Percentiles rank a stretch among this genome's conserved stretches.
Evolutionary conservation across 441 rosid genomes (phyloP).

Genomic region (Populus hybrid): DNA sequence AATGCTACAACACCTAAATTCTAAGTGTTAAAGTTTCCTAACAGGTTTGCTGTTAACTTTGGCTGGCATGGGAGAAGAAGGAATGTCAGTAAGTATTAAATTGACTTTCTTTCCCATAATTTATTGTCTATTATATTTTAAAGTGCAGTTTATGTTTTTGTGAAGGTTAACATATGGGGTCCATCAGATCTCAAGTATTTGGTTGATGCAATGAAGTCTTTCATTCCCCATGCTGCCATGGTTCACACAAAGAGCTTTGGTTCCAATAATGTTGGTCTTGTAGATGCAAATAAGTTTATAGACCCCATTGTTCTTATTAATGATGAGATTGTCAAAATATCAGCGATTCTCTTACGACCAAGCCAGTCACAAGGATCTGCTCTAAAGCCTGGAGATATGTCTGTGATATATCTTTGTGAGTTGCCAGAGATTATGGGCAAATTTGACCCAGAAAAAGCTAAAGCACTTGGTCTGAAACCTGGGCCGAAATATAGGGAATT

Average conservation of each 20-base stretch:
- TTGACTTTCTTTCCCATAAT: slow-evolving; percentile 5
- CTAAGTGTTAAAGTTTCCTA: slow-evolving; percentile 14
- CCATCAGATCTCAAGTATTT: slow-evolving; percentile 85
- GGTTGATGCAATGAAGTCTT: slow-evolving; percentile 88
- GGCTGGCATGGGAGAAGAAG: slow-evolving; percentile 75
- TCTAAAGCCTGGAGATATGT: slow-evolving; percentile 65
- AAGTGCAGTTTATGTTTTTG: slow-evolving; percentile 17
- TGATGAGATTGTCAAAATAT: slow-evolving; percentile 83
- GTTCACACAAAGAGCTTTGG: slow-evolving; percentile 86
- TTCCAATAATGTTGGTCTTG: slow-evolving; percentile 35
- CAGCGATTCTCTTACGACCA: slow-evolving; percentile 67
- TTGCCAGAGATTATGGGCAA: slow-evolving; percentile 79
- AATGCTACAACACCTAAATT: slow-evolving; percentile 5
- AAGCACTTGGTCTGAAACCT: slow-evolving; percentile 68
- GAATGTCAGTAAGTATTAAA: slow-evolving; percentile 56
- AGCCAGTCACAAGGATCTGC: slow-evolving; percentile 30
- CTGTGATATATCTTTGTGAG: slow-evolving; percentile 83
- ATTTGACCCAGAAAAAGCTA: slow-evolving; percentile 76
- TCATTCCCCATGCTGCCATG: slow-evolving; percentile 95
- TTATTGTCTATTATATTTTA: slow-evolving; percentile 5
- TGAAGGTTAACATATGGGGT: slow-evolving; percentile 91
- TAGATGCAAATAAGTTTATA: slow-evolving; percentile 31
- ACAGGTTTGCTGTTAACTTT: slow-evolving; percentile 67
- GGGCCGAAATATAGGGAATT: slow-evolving; percentile 78
- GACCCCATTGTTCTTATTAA: slow-evolving; percentile 62